Evolutionary conservation across 1,284 basidiomycete species (phyloP), one percentile per base, ranked within the genome.

Genomic region (Marasmius fiardii): DNA sequence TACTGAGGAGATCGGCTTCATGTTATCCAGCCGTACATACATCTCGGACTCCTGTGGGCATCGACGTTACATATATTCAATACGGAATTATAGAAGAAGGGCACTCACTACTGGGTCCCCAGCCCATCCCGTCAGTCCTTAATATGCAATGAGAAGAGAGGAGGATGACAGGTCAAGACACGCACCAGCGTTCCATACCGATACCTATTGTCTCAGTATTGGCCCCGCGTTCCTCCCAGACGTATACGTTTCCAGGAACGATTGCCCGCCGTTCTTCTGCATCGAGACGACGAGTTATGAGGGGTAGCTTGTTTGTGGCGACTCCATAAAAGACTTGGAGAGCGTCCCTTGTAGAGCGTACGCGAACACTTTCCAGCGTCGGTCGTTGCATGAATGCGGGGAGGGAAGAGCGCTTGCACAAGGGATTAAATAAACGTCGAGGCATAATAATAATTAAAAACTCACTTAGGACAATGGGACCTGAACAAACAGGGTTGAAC

Each of bases 141-240:
- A 10, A 44, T 10, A 43, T 37, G 50, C 26, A 20, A 41, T 50
- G 24, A 52, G 50, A 21, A 34, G 31, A 20, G 12, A 26, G 16
- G 5, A 6, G 20, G 23, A 44, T n/a, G 12, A 12, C 18, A 43
- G 43, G 20, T 51, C 43, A 49, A 44, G 8, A 60, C 44, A 73
- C 77, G 58, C 63, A 89, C 89, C 88, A 90, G 64, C 89, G 76
- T 65, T 91, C 89, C 85, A 91, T 91, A 52, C 88, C 86, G 52
- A 90, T 78, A 12, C 88, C 88, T 14, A 86, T 86, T 26, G 85
- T 83, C 63, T 92, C 89, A 14, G 84, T 83, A 64, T 85, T 89
- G 18, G 86, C 83, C 50, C 85, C 85, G 63, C 86, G 85, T 64
- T 91, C 90, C 67, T 92, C 90, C 90, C 90, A 92, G 58, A 92